Evolutionary conservation across 306 rosid genomes (phyloP).

Genomic region (Quercus dentata): DNA sequence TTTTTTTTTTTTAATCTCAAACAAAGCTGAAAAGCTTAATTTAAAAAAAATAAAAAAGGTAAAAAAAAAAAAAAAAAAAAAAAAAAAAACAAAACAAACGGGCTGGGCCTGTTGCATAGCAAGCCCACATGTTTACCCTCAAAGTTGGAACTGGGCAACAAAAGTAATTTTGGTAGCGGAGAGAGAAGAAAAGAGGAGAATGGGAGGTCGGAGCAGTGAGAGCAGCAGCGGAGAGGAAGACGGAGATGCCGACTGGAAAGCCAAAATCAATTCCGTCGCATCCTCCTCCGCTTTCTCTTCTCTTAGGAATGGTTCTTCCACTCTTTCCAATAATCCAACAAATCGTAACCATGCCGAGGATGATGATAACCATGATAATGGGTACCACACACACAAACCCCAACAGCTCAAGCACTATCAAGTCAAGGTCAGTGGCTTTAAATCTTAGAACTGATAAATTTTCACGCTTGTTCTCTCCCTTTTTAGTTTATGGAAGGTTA

Average conservation of each 20-base stretch:
- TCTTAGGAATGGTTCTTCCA: conserved; percentile 25
- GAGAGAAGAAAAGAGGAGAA: conserved; percentile 9
- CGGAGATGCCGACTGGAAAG: conserved; percentile 76
- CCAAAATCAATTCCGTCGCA: conserved; percentile 70
- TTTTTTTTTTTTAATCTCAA: no score
- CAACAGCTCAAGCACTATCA: conserved; percentile 70
- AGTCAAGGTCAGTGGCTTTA: conserved; percentile 57
- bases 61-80: no score
- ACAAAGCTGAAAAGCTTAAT: no score
- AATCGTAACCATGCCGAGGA: background rate
- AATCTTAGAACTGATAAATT: background rate
- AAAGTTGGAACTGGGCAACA: no score
- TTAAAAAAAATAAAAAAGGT: no score
- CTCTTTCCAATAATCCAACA: conserved; percentile 14
- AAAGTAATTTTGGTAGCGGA: background rate
- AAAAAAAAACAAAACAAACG: background rate
- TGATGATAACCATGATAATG: conserved; percentile 1
- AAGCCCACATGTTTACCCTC: background rate
- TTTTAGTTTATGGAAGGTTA: background rate
- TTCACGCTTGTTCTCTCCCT: background rate
- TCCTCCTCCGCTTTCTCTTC: conserved; percentile 45
- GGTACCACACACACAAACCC: conserved; percentile 30
- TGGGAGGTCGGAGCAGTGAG: conserved; percentile 38
- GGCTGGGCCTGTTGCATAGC: background rate
- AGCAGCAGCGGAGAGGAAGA: conserved; percentile 80